Evolutionary conservation across 148 eudicot genomes (phyloP).

Genomic region (Rhododendron vialii): DNA sequence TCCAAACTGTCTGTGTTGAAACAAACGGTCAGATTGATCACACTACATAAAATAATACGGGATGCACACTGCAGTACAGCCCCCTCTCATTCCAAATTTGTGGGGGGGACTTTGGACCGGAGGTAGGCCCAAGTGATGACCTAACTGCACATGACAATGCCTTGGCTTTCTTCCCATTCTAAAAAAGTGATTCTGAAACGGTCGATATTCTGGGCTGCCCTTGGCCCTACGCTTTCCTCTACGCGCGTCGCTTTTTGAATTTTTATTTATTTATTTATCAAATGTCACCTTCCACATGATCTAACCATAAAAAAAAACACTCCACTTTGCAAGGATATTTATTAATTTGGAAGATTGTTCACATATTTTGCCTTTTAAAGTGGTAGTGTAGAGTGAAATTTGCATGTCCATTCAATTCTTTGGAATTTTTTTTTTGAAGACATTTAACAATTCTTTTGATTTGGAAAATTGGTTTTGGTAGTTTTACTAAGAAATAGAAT

Average conservation of each 20-base stretch:
- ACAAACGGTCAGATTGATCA: too few relatives aligned
- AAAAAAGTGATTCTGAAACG: background rate
- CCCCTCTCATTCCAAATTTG: too few relatives aligned
- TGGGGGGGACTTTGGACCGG: background rate
- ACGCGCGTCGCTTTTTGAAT: background rate
- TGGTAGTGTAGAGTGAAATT: background rate
- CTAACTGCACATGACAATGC: background rate
- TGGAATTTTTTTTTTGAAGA: background rate
- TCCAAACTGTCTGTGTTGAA: rapidly evolving
- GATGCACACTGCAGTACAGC: too few relatives aligned
- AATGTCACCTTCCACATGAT: background rate
- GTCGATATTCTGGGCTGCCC: background rate
- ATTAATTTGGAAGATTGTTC: background rate
- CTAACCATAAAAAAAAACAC: background rate
- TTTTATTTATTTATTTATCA: background rate
- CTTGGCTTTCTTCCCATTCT: background rate
- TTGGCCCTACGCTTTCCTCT: background rate
- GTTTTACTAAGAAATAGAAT: background rate
- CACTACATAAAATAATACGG: rapidly evolving
- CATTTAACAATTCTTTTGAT: background rate
- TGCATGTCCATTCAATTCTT: background rate
- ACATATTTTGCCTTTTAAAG: background rate
- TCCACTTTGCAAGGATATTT: too few relatives aligned
- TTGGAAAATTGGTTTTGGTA: background rate
- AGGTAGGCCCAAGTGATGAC: background rate